Evolutionary conservation across 2,329 filamentous ascomycete genomes (phyloP).

Genomic region (Biscogniauxia sp.): DNA sequence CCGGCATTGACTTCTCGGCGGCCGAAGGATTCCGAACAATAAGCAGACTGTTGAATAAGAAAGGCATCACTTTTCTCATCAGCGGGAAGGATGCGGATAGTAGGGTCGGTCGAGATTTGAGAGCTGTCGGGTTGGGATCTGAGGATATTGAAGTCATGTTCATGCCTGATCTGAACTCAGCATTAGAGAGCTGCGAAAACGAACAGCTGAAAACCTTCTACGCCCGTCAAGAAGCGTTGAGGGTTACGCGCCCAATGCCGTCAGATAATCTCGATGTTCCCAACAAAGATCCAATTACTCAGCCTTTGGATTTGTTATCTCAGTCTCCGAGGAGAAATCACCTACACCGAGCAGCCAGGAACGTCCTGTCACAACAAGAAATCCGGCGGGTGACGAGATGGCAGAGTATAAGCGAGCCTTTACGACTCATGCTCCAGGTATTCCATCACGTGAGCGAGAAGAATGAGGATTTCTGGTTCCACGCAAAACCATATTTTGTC

Average conservation of each 20-base stretch:
- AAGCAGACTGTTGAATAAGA: conserved; percentile 75
- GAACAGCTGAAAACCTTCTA: conserved; percentile 83
- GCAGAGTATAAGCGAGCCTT: conserved; percentile 83
- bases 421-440: conserved; percentile 90
- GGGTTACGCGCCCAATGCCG: conserved; percentile 41
- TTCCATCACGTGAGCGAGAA: conserved; percentile 83
- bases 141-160: conserved; percentile 73
- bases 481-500: conserved; percentile 71
- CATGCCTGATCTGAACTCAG: conserved; percentile 87
- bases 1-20: conserved; percentile 91
- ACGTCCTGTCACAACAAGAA: conserved; percentile 68
- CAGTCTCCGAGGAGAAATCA: conserved; percentile 80
- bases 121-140: conserved; percentile 78
- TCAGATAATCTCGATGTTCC: conserved; percentile 51
- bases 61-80: conserved; percentile 76
- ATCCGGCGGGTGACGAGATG: conserved; percentile 64
- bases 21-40: conserved; percentile 94
- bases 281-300: conserved; percentile 30
- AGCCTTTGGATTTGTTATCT: conserved; percentile 46
- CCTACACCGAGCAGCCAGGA: conserved; percentile 74
- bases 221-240: conserved; percentile 62
- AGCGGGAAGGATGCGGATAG: conserved; percentile 77
- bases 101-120: conserved; percentile 73
- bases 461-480: conserved; percentile 96
- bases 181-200: conserved; percentile 92